A percentile compares a stretch with the other conserved stretches of the same genome.
Evolutionary conservation across 179 eudicot genomes (phyloP).

Genomic region (Silene coronaria): DNA sequence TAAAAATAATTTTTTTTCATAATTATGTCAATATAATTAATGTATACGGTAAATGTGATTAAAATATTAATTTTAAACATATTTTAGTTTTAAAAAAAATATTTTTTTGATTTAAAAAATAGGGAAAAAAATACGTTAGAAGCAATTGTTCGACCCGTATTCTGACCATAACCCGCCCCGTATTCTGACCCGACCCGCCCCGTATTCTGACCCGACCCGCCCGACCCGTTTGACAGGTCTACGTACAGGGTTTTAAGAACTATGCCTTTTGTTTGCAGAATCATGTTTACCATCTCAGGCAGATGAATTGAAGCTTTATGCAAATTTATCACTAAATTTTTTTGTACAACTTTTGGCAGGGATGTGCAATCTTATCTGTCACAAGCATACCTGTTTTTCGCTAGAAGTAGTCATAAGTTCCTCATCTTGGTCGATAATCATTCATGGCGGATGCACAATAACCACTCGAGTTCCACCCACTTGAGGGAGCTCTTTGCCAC

Average conservation of each 20-base stretch:
- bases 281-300: not conserved
- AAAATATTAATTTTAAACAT: no score
- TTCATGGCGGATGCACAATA: conserved; percentile 73
- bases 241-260: not conserved
- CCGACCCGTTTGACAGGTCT: no score
- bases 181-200: no score
- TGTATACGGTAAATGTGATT: no score
- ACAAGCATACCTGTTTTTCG: conserved; percentile 67
- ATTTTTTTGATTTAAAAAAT: no score
- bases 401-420: conserved; percentile 53
- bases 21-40: no score
- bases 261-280: not conserved
- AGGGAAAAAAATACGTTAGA: no score
- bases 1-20: no score
- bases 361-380: conserved; percentile 93
- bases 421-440: conserved; percentile 79
- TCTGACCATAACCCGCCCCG: no score
- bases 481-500: conserved; percentile 82
- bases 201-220: no score
- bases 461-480: conserved; percentile 60
- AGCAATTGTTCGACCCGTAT: no score
- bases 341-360: conserved; percentile 33
- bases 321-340: not conserved
- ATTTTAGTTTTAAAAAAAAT: no score
- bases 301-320: not conserved